phyloP scores from a whole-genome alignment of 192 early-diverging fungal genomes.

The Podochytrium sp. region DNA sequence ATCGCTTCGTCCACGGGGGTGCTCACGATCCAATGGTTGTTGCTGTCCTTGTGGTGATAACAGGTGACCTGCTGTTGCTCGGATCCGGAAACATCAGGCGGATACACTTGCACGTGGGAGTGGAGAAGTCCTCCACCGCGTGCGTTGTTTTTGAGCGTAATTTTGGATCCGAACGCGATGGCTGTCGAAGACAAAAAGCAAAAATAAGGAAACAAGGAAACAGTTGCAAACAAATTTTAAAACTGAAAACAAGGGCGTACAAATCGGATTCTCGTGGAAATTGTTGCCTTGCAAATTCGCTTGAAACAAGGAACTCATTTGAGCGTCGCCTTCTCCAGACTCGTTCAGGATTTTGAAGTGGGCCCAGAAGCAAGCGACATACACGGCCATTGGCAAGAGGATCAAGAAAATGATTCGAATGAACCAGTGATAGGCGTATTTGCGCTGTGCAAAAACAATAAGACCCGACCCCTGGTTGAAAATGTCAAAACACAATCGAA shows the following conservation, averaged over 20 bases:
- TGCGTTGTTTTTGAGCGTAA: conserved; percentile 84
- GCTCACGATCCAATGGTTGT: conserved; percentile 87
- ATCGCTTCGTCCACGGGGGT: conserved; percentile 56
- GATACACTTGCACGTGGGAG: conserved; percentile 88
- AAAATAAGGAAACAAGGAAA: neutral
- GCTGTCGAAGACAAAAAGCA: no score
- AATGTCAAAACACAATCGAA: no score
- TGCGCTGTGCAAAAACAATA: conserved; percentile 36
- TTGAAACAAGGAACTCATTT: conserved; percentile 97
- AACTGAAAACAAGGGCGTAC: neutral
- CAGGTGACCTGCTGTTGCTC: conserved; percentile 97
- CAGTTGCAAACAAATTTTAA: neutral
- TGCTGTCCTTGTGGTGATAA: conserved; percentile 90
- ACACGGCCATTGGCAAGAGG: conserved; percentile 79
- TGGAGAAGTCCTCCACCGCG: conserved; percentile 91
- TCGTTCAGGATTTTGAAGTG: conserved; percentile 87
- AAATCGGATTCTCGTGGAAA: conserved; percentile 73
- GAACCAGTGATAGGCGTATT: conserved; percentile 80
- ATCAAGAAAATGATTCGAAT: conserved; percentile 82
- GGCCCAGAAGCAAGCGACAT: conserved; percentile 78
- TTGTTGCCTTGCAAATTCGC: conserved; percentile 81
- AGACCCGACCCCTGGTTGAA: no score
- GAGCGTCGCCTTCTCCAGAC: conserved; percentile 84
- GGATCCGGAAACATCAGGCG: conserved; percentile 63
- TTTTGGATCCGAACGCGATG: conserved; percentile 85